Evolutionary conservation across 2,329 filamentous ascomycete genomes (phyloP).

Genomic region (Metarhizium anisopliae): DNA sequence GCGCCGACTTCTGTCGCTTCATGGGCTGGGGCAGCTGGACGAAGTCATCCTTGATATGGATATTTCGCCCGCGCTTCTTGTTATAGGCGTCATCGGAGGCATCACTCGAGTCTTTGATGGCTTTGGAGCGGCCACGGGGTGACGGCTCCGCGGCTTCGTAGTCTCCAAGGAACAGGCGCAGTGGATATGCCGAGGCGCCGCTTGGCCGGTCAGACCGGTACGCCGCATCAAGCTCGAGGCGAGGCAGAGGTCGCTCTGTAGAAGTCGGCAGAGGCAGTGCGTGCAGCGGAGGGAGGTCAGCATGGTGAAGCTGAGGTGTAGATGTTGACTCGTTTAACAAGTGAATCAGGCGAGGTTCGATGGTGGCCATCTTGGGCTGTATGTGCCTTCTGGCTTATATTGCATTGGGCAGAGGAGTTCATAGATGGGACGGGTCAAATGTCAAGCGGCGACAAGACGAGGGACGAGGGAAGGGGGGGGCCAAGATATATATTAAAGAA

Average conservation of each 20-base stretch:
- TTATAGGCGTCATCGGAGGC: constrained; percentile 34
- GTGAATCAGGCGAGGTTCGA: constrained; percentile 59
- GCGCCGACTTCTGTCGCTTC: constrained; percentile 54
- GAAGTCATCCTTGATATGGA: constrained; percentile 49
- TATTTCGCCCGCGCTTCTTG: constrained; percentile 45
- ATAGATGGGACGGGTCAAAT: background rate
- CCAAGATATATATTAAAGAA: constrained; percentile 1
- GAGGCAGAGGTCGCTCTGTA: constrained; percentile 37
- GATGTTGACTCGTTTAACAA: constrained; percentile 47
- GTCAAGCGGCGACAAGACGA: background rate
- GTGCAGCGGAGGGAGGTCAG: constrained; percentile 48
- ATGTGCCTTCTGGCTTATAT: constrained; percentile 3
- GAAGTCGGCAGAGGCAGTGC: constrained; percentile 33
- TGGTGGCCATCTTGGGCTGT: constrained; percentile 48
- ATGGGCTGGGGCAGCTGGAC: constrained; percentile 55
- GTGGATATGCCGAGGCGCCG: constrained; percentile 21
- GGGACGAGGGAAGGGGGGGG: background rate
- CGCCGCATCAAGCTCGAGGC: constrained; percentile 41
- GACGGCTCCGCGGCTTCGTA: constrained; percentile 22
- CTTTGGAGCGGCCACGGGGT: constrained; percentile 29
- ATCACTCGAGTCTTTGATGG: constrained; percentile 36
- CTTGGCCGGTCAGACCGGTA: constrained; percentile 28
- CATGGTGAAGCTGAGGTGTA: constrained; percentile 36
- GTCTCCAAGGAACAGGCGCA: constrained; percentile 33
- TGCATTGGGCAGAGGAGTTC: background rate